These are phyloP conservation scores for Colletotrichum sp. DNA, from an alignment of 2,329 filamentous ascomycete species.

Conservation along the genomic window DNA sequence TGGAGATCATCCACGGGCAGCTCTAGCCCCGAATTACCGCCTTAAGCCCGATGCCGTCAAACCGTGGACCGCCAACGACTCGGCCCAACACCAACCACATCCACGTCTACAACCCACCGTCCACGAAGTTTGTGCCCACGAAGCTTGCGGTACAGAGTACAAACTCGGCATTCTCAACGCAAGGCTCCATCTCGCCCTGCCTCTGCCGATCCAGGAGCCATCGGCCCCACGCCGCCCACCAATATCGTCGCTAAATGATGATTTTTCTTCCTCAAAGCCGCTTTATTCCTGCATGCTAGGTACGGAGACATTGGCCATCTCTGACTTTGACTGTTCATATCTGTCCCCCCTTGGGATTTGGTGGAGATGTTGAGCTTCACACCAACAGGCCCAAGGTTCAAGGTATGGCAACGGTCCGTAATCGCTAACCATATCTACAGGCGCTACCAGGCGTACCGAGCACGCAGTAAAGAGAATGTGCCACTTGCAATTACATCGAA, in stretches of 20 bases:
- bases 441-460: not conserved
- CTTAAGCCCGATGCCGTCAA: not conserved
- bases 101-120: not conserved
- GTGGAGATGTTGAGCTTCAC: not conserved
- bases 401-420: not conserved
- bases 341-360: not conserved
- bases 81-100: not conserved
- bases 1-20: slow-evolving; percentile 4
- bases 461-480: not conserved
- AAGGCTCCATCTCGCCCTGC: not conserved
- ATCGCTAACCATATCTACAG: not conserved
- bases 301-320: not conserved
- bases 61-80: not conserved
- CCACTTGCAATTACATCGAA: slow-evolving; percentile 1
- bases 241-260: not conserved
- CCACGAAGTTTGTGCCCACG: not conserved
- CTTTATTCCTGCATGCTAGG: not conserved
- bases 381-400: not conserved
- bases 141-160: not conserved
- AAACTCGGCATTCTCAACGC: not conserved
- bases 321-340: not conserved
- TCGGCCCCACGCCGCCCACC: slow-evolving; percentile 15
- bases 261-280: not conserved
- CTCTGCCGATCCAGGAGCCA: slow-evolving; percentile 12
- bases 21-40: slow-evolving; percentile 7